A percentile compares a stretch with the other conserved stretches of the same genome.
Evolutionary conservation across 1,139 yeast species (phyloP).

Genomic region (Candida frijolesensis): DNA sequence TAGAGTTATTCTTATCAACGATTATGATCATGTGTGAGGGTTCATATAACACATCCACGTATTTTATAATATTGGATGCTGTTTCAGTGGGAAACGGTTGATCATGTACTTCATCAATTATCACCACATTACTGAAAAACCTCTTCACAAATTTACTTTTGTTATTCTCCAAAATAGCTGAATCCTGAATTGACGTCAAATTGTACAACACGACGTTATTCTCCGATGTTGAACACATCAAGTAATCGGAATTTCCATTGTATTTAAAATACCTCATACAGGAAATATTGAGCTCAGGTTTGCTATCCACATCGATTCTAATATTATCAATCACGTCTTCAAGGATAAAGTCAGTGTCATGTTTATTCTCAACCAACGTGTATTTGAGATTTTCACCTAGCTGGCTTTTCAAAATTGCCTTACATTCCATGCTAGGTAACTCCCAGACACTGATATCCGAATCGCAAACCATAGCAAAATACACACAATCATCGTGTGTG

Average conservation of each 20-base stretch:
- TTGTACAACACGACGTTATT: slow-evolving; percentile 38
- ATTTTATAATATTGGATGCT: slow-evolving; percentile 47
- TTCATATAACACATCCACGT: slow-evolving; percentile 40
- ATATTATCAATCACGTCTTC: slow-evolving; percentile 12
- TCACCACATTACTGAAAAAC: slow-evolving; percentile 11
- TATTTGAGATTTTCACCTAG: slow-evolving; percentile 8
- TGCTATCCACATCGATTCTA: background rate
- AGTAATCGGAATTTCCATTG: slow-evolving; percentile 3
- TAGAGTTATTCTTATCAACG: slow-evolving; percentile 63
- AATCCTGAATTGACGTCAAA: slow-evolving; percentile 24
- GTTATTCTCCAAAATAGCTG: slow-evolving; percentile 22
- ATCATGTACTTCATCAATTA: slow-evolving; percentile 12
- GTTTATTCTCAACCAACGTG: slow-evolving; percentile 8
- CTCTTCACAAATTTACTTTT: slow-evolving; percentile 16
- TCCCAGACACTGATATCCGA: slow-evolving; percentile 78
- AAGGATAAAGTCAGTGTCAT: slow-evolving; percentile 8
- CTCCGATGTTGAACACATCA: slow-evolving; percentile 32
- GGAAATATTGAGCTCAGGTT: background rate
- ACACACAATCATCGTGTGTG: slow-evolving; percentile 6
- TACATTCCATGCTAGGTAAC: slow-evolving; percentile 63
- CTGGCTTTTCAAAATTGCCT: slow-evolving; percentile 43
- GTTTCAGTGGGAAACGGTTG: background rate
- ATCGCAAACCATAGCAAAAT: slow-evolving; percentile 24
- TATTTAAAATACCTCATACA: slow-evolving; percentile 4
- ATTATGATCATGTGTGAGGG: slow-evolving; percentile 67